Conservation (phyloP, 1,284 basidiomycete species). For the Hypsizygus ulmarius region DNA sequence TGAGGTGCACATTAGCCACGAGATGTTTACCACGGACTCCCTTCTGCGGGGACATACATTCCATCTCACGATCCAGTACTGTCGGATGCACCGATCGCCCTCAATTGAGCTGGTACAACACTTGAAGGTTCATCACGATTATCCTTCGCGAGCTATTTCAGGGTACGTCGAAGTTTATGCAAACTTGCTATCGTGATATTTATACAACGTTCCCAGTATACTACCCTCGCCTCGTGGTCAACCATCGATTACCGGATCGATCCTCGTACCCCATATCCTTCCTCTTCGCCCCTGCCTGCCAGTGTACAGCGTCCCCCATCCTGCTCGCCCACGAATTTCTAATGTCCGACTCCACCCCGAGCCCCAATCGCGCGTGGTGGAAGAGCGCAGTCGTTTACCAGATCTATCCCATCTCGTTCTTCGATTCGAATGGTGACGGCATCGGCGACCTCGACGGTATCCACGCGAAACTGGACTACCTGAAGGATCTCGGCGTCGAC, state of each 20-base stretch:
- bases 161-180: too few relatives aligned
- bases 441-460: conserved; percentile 77
- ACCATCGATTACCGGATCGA: conserved; percentile 7
- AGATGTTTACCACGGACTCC: too few relatives aligned
- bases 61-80: too few relatives aligned
- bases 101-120: too few relatives aligned
- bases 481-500: conserved; percentile 68
- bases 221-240: neutral
- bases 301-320: neutral
- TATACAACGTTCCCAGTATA: neutral
- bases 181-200: neutral
- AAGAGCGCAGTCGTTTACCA: conserved; percentile 66
- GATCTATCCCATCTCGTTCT: conserved; percentile 76
- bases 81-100: too few relatives aligned
- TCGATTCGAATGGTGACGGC: conserved; percentile 73
- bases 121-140: too few relatives aligned
- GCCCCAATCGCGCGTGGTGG: conserved; percentile 54
- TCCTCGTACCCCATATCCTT: neutral
- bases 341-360: conserved; percentile 7
- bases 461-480: conserved; percentile 62
- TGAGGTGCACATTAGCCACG: too few relatives aligned
- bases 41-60: too few relatives aligned
- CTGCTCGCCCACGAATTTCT: neutral
- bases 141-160: too few relatives aligned
- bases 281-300: neutral